Base-by-base conservation (phyloP, 306 rosid species). In the Biancaea sappan region DNA sequence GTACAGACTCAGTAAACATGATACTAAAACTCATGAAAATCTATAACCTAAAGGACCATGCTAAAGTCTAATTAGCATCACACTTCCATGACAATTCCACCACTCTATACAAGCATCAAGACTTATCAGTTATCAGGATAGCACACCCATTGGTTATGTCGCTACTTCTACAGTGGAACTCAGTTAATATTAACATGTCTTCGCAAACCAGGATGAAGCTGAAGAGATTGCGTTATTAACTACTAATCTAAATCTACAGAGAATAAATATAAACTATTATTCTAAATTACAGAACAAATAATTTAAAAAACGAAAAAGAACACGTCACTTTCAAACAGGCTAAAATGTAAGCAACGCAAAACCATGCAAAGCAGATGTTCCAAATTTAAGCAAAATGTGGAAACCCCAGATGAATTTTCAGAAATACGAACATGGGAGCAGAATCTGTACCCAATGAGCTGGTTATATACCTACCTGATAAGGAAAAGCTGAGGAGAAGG, bases 391-490 rank as follows among this genome's bases (percentile, higher is more conserved):
- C 3, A 14, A 35, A 69, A 47, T 25, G 24, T 18, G 4, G 43
- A 47, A 37, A 22, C 31, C 66, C 59, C 4, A 10, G 57, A 38
- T 38, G 79, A 53, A 66, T 74, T 59, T 0, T 46, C 35, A 41
- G 53, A 65, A 15, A 28, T 24, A 12, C 12, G 19, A 38, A 13
- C 5, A 25, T 26, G 26, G 52, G 24, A 41, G 19, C 10, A 15
- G 22, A 19, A 10, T 48, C 16, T 12, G 26, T 5, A 41, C 16
- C 22, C 41, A 25, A 8, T 63, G 7, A 22, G 47, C 35, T 54
- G 37, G 37, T 43, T 65, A 41, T 7, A 51, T 51, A 51, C 21
- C 29, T 51, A 21, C 12, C 26, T 22, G 3, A 18, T 50, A 50
- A 5, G 12, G 56, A 50, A 19, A 16, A 15, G 51, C 11, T n/a